Base-by-base conservation (phyloP, 2,329 filamentous ascomycete species). In the Penicillium sp. region DNA sequence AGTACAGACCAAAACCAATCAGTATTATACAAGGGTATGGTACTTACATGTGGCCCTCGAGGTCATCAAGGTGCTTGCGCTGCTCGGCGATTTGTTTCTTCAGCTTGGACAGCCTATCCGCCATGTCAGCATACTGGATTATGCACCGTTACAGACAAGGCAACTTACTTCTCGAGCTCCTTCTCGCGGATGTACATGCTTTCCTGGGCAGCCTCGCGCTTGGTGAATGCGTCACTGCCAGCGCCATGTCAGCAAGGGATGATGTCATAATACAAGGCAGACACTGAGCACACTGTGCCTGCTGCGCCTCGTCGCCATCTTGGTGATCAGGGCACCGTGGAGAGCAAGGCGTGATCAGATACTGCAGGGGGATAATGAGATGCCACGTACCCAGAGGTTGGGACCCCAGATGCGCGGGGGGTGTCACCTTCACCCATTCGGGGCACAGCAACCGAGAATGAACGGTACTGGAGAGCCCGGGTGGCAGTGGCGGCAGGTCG, bases 151-250 rank as follows among this genome's bases (percentile, higher is more conserved):
- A 9, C 16, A 53, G 22, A 8, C 24, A 19, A 31, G 14, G 5
- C 10, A 29, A 69, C 73, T 51, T 71, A 80, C 91, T 96, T 97
- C 81, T 93, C 87, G 80, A 87, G 86, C 85, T 98, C 95, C 73
- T 92, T 90, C 80, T 90, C 82, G 70, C 86, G 86, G 79, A 99
- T 92, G 79, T 90, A 90, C 68, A 86, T 85, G 75, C 92, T 88
- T 81, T 98, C 95, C 73, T 81, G 84, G 66, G 93, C 93, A 74
- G 88, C 85, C 80, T 99, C 95, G 69, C 95, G 91, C 80, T 89
- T 89, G 80, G 88, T 91, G 85, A 97, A 99, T 56, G 91, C 86
- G 74, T 99, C 93, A 68, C 93, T 96, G 65, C 67, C 47, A 39
- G 10, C 31, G 43, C 26, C 33, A 22, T 46, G 50, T 66, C 55